These are phyloP conservation scores for Pleurotus djamor DNA, from an alignment of 768 basidiomycete genomes.

Conservation along the genomic window DNA sequence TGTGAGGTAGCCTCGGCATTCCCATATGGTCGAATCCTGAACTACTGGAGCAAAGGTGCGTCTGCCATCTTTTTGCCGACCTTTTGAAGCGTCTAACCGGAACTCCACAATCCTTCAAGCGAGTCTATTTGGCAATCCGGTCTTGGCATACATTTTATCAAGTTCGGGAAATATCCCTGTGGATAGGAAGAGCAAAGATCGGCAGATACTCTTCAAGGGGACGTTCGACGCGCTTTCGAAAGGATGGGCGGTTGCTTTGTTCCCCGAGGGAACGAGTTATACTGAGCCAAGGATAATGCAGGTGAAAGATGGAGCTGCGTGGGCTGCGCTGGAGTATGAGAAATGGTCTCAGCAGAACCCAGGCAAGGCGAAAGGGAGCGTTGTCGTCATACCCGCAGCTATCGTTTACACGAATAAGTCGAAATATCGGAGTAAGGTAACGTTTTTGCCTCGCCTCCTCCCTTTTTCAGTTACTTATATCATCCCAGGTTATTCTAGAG, in stretches of 20 bases:
- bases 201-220: slow-evolving; percentile 82
- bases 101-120: slow-evolving; percentile 33
- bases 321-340: slow-evolving; percentile 92
- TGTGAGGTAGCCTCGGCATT: slow-evolving; percentile 66
- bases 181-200: slow-evolving; percentile 92
- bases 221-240: slow-evolving; percentile 82
- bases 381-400: slow-evolving; percentile 76
- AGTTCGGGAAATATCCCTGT: slow-evolving; percentile 98
- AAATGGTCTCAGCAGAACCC: slow-evolving; percentile 70
- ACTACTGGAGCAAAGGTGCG: slow-evolving; percentile 93
- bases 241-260: slow-evolving; percentile 88
- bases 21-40: slow-evolving; percentile 77
- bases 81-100: not conserved
- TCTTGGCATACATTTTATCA: slow-evolving; percentile 68
- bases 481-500: slow-evolving; percentile 67
- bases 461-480: slow-evolving; percentile 13
- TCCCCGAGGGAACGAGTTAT: slow-evolving; percentile 93
- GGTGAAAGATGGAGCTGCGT: slow-evolving; percentile 90
- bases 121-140: slow-evolving; percentile 78
- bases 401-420: slow-evolving; percentile 97
- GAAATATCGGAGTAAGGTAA: slow-evolving; percentile 87
- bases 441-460: slow-evolving; percentile 26
- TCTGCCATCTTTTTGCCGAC: not conserved
- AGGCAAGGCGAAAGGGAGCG: slow-evolving; percentile 38
- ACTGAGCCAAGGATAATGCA: slow-evolving; percentile 93